Evolutionary conservation across 148 eudicot species (phyloP).

Genomic region (Tetragonia tetragonoides): DNA sequence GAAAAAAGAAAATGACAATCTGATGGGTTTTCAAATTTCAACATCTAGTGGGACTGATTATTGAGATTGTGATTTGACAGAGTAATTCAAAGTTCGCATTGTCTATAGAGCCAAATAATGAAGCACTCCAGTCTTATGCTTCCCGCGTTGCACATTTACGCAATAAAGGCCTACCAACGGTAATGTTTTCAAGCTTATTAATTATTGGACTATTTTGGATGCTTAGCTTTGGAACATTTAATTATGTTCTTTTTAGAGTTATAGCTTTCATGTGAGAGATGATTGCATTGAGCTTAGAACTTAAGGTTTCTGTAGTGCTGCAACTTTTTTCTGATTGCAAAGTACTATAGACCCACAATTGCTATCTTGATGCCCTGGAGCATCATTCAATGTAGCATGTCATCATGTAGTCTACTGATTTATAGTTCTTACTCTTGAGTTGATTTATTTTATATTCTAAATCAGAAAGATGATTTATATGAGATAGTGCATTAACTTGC

Average conservation of each 20-base stretch:
- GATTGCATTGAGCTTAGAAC: no score
- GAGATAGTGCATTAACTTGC: no score
- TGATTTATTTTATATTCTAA: no score
- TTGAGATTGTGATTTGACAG: conserved; percentile 41
- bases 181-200: conserved; percentile 30
- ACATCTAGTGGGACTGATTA: conserved; percentile 1
- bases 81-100: conserved; percentile 89
- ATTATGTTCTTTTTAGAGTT: not conserved
- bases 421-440: no score
- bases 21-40: not conserved
- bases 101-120: conserved; percentile 77
- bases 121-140: conserved; percentile 65
- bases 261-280: no score
- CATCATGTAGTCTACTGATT: no score
- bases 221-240: not conserved
- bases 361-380: no score
- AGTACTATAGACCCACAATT: no score
- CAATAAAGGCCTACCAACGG: conserved; percentile 83
- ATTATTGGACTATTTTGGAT: not conserved
- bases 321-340: no score
- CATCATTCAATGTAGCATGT: no score
- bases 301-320: no score
- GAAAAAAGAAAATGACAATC: not conserved
- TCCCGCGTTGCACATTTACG: conserved; percentile 58
- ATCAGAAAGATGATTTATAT: no score